phyloP scores from a whole-genome alignment of 2,329 filamentous ascomycete genomes.

The Trichothecium sympodiale region DNA sequence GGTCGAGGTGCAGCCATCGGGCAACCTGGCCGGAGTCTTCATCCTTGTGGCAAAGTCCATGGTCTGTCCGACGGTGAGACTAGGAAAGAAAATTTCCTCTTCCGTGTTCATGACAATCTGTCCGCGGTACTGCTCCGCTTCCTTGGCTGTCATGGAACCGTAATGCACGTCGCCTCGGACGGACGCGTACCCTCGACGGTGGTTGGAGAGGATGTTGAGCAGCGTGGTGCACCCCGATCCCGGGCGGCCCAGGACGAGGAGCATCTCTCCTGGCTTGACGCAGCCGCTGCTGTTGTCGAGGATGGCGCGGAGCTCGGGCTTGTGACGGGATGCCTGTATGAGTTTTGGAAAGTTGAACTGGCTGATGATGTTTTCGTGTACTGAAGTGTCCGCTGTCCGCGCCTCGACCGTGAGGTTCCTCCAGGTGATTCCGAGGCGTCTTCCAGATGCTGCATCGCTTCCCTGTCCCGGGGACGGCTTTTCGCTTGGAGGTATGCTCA shows the following conservation, averaged over 20 bases:
- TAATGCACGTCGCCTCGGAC: conserved; percentile 49
- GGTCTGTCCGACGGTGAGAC: conserved; percentile 60
- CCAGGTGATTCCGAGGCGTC: conserved; percentile 14
- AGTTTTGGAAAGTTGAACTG: conserved; percentile 6
- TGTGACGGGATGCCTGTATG: conserved; percentile 5
- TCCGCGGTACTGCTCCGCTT: conserved; percentile 36
- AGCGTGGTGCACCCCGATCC: conserved; percentile 62
- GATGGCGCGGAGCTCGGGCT: no score
- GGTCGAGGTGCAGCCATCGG: conserved; percentile 26
- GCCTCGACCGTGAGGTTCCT: conserved; percentile 10
- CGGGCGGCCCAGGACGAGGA: conserved; percentile 57
- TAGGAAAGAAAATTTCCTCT: conserved; percentile 54
- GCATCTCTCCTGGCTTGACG: conserved; percentile 51
- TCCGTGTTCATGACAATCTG: conserved; percentile 63
- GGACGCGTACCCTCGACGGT: conserved; percentile 44
- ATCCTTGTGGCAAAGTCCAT: conserved; percentile 57
- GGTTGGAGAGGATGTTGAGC: conserved; percentile 58
- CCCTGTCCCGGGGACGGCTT: no score
- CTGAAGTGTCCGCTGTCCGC: conserved; percentile 7
- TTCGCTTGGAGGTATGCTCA: no score
- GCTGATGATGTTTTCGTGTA: conserved; percentile 11
- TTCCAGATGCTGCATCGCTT: no score
- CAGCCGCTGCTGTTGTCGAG: conserved; percentile 49
- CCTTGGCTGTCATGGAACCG: conserved; percentile 37
- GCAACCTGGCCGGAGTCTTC: conserved; percentile 40